Evolutionary conservation across 345 rosid species (phyloP).

Genomic region (Angophora floribunda): DNA sequence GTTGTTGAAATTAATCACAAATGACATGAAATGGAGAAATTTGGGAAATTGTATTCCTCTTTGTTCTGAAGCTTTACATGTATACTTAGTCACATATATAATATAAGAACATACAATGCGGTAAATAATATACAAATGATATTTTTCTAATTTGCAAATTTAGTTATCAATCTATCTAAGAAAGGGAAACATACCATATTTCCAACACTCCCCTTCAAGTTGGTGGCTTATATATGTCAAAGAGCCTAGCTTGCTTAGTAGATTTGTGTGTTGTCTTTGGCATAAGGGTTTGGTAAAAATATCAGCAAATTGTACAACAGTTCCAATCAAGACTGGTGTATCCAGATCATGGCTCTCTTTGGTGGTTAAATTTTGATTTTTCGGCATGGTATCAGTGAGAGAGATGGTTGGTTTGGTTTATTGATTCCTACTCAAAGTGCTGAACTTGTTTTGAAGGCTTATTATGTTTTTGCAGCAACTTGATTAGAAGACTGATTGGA

Average conservation of each 20-base stretch:
- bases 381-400: background rate
- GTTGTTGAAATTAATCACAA: background rate
- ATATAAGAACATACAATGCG: too few species aligned
- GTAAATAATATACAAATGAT: too few species aligned
- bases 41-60: too few species aligned
- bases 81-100: background rate
- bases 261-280: background rate
- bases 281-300: background rate
- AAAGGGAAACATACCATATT: background rate
- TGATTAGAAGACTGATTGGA: background rate
- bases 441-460: background rate
- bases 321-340: background rate
- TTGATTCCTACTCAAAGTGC: background rate
- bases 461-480: background rate
- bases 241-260: background rate
- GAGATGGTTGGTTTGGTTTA: background rate
- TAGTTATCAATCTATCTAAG: background rate
- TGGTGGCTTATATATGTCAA: too few species aligned
- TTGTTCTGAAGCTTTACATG: background rate
- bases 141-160: too few species aligned
- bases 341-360: background rate
- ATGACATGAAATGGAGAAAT: background rate
- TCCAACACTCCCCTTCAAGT: background rate
- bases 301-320: rapidly evolving
- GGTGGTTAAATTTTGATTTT: background rate